These are phyloP conservation scores for Beverwykella pulmonaria DNA, from an alignment of 495 filamentous ascomycete species.

Conservation along the genomic window DNA sequence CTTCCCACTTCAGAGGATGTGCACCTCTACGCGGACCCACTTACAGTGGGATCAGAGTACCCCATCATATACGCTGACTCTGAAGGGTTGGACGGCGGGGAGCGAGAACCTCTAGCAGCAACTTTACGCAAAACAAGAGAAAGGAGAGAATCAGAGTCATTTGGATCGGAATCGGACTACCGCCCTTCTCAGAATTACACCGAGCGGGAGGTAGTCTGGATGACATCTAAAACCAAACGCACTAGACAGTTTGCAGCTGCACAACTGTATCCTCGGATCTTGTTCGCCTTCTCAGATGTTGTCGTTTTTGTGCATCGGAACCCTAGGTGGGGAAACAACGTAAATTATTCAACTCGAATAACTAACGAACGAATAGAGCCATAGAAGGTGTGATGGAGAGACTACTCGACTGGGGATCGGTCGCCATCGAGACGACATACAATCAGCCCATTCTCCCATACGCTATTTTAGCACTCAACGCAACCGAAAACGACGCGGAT, in stretches of 20 bases:
- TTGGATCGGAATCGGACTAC: slow-evolving; percentile 11
- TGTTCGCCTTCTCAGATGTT: slow-evolving; percentile 47
- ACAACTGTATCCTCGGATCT: slow-evolving; percentile 44
- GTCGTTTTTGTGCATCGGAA: slow-evolving; percentile 42
- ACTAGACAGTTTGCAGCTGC: slow-evolving; percentile 37
- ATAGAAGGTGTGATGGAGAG: slow-evolving; percentile 41
- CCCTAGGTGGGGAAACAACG: slow-evolving; percentile 32
- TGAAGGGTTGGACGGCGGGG: slow-evolving; percentile 45
- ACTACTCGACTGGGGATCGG: slow-evolving; percentile 42
- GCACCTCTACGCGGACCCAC: slow-evolving; percentile 44
- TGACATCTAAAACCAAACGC: slow-evolving; percentile 10
- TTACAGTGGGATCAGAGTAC: slow-evolving; percentile 9
- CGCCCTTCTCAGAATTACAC: slow-evolving; percentile 6
- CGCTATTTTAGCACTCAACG: slow-evolving; percentile 45
- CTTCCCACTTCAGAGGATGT: slow-evolving; percentile 45
- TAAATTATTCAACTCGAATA: background rate
- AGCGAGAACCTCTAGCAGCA: slow-evolving; percentile 35
- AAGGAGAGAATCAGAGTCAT: slow-evolving; percentile 14
- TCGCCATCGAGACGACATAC: slow-evolving; percentile 39
- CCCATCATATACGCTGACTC: slow-evolving; percentile 46
- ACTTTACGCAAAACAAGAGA: slow-evolving; percentile 13
- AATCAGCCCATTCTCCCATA: slow-evolving; percentile 48
- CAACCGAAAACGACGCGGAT: slow-evolving; percentile 33
- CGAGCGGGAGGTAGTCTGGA: slow-evolving; percentile 18
- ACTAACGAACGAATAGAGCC: slow-evolving; percentile 13